A percentile compares a stretch with the other conserved stretches of the same genome.
Conservation (phyloP, 2,329 filamentous ascomycete genomes). For the Arthroderma sp. region DNA sequence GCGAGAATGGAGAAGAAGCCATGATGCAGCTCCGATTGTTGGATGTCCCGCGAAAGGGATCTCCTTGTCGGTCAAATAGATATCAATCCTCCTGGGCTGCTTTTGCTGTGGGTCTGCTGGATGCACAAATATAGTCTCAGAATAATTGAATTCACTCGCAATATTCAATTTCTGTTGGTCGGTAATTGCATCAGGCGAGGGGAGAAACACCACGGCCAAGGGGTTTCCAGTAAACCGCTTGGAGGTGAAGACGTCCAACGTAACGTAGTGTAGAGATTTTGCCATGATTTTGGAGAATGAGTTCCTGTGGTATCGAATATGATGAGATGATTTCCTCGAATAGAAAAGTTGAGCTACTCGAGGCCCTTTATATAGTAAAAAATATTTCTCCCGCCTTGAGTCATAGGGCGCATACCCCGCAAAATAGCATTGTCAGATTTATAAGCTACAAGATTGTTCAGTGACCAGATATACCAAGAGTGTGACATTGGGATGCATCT, state of each 20-base stretch:
- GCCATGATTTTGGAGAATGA: slow-evolving; percentile 13
- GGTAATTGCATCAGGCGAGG: slow-evolving; percentile 26
- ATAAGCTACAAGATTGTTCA: no score
- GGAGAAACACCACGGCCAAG: slow-evolving; percentile 46
- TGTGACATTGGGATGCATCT: no score
- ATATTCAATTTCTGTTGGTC: slow-evolving; percentile 45
- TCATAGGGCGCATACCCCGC: no score
- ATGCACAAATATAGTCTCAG: slow-evolving; percentile 52
- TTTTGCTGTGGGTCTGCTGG: slow-evolving; percentile 34
- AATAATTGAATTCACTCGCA: slow-evolving; percentile 51
- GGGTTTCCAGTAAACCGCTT: slow-evolving; percentile 42
- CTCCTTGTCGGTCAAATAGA: slow-evolving; percentile 44
- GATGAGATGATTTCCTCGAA: no score
- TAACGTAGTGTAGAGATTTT: slow-evolving; percentile 20
- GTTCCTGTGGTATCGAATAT: no score
- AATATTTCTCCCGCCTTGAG: no score
- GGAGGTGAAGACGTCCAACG: slow-evolving; percentile 32
- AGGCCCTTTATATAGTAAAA: no score
- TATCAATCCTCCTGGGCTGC: slow-evolving; percentile 39
- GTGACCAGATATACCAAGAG: no score
- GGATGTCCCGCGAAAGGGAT: slow-evolving; percentile 53
- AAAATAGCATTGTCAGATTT: no score
- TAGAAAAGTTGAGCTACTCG: no score
- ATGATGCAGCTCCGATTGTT: slow-evolving; percentile 44
- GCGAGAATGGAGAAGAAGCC: slow-evolving; percentile 24